Conservation (phyloP, 2,329 filamentous ascomycete genomes). For the Phymatotrichopsis omnivora region DNA sequence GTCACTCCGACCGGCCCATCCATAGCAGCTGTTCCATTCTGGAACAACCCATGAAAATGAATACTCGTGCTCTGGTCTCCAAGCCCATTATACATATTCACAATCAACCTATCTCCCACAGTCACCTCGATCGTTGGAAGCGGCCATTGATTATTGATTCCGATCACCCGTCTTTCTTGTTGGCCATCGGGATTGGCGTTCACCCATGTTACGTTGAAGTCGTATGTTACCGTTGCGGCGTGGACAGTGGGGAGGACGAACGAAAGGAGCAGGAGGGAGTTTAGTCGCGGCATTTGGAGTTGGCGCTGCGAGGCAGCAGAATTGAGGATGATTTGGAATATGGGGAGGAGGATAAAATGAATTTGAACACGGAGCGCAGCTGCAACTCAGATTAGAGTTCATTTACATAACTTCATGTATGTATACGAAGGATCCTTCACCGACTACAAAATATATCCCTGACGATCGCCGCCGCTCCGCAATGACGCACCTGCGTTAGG, state of each 20-base stretch:
- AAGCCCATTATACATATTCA: conserved; percentile 50
- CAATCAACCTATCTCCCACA: conserved; percentile 51
- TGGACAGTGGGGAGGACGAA: conserved; percentile 31
- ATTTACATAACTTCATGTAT: too few species aligned
- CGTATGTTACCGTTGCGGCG: conserved; percentile 43
- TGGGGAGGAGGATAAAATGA: neutral
- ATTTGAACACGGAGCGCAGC: too few species aligned
- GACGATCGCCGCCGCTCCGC: neutral
- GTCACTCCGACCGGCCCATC: conserved; percentile 58
- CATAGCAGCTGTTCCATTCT: conserved; percentile 58
- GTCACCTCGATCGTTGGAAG: conserved; percentile 55
- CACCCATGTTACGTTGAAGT: conserved; percentile 64
- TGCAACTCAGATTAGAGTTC: too few species aligned
- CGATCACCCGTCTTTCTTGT: conserved; percentile 56
- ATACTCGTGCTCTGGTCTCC: conserved; percentile 54
- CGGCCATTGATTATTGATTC: conserved; percentile 69
- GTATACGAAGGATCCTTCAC: too few species aligned
- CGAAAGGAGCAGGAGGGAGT: conserved; percentile 24
- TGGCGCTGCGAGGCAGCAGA: neutral
- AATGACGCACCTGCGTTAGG: too few species aligned
- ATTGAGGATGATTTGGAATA: neutral
- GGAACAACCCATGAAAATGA: conserved; percentile 62
- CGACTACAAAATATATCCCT: neutral
- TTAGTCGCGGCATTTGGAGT: conserved; percentile 14
- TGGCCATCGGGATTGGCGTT: conserved; percentile 60